Evolutionary conservation across 495 filamentous ascomycete genomes (phyloP).

Genomic region (Tuber borchii): DNA sequence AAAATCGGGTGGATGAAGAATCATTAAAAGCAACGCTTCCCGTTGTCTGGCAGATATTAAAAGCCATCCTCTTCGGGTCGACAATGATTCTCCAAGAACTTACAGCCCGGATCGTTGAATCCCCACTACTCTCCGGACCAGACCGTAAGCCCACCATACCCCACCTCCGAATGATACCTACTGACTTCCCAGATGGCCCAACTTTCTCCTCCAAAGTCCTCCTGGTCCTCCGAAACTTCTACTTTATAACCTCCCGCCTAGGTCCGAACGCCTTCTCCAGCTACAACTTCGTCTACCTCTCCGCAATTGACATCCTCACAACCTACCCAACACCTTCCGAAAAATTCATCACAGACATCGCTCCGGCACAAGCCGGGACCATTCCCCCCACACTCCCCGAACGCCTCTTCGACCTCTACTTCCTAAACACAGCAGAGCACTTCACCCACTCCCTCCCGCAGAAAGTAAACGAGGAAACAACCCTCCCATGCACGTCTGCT

Average conservation of each 20-base stretch:
- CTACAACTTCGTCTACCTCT: constrained; percentile 74
- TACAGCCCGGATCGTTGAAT: constrained; percentile 60
- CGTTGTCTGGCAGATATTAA: constrained; percentile 72
- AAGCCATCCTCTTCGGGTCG: constrained; percentile 71
- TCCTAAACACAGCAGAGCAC: constrained; percentile 83
- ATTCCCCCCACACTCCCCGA: constrained; percentile 72
- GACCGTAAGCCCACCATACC: constrained; percentile 47
- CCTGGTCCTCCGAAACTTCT: constrained; percentile 70
- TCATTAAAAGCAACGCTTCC: constrained; percentile 64
- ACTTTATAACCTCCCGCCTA: constrained; percentile 77
- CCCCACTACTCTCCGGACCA: constrained; percentile 50
- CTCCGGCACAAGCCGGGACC: constrained; percentile 52
- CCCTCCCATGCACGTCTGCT: constrained; percentile 65
- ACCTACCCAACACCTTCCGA: constrained; percentile 63
- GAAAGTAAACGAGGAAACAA: constrained; percentile 60
- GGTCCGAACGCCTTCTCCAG: constrained; percentile 66
- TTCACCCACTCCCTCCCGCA: constrained; percentile 65
- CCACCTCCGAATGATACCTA: constrained; percentile 46
- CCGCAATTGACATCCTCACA: constrained; percentile 80
- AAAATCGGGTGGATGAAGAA: constrained; percentile 60
- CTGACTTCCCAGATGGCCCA: constrained; percentile 54
- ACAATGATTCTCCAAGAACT: constrained; percentile 68
- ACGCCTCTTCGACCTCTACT: constrained; percentile 78
- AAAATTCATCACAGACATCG: constrained; percentile 62
- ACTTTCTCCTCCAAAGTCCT: constrained; percentile 69